These are phyloP conservation scores for Ascosphaera pollenicola DNA, from an alignment of 2,329 filamentous ascomycete species.

Conservation along the genomic window DNA sequence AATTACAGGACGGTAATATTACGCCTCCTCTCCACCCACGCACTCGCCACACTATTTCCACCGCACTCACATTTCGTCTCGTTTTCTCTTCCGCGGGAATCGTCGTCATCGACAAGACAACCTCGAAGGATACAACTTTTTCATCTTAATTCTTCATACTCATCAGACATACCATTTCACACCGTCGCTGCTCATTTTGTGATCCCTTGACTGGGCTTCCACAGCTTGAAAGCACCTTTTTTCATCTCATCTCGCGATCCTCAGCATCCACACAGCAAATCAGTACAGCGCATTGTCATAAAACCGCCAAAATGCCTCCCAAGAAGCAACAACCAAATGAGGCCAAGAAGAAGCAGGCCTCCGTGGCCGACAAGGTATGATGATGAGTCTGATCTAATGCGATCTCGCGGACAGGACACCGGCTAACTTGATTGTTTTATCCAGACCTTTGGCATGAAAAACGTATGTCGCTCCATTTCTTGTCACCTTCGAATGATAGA, in stretches of 20 bases:
- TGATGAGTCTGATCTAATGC: neutral
- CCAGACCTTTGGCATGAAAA: conserved; percentile 96
- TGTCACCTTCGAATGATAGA: neutral
- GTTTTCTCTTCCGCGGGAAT: neutral
- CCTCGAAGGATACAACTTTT: too few relatives aligned
- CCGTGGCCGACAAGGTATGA: conserved; percentile 56
- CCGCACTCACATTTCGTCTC: neutral
- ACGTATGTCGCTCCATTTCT: conserved; percentile 25
- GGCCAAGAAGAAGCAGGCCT: conserved; percentile 26
- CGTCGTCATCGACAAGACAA: neutral
- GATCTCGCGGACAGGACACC: conserved; percentile 3
- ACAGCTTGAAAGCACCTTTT: neutral
- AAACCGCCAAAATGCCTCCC: conserved; percentile 23
- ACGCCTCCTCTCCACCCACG: conserved; percentile 1
- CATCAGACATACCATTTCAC: too few relatives aligned
- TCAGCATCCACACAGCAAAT: neutral
- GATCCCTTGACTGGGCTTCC: too few relatives aligned
- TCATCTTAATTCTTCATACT: too few relatives aligned
- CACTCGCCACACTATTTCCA: neutral
- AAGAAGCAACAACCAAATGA: conserved; percentile 19
- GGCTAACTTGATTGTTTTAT: conserved; percentile 6
- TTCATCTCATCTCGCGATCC: neutral
- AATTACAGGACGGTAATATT: neutral
- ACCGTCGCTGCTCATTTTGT: too few relatives aligned
- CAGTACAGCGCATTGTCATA: neutral